Evolutionary conservation across 208 protist species (phyloP).

Genomic region (Trichomonas vaginalis): DNA sequence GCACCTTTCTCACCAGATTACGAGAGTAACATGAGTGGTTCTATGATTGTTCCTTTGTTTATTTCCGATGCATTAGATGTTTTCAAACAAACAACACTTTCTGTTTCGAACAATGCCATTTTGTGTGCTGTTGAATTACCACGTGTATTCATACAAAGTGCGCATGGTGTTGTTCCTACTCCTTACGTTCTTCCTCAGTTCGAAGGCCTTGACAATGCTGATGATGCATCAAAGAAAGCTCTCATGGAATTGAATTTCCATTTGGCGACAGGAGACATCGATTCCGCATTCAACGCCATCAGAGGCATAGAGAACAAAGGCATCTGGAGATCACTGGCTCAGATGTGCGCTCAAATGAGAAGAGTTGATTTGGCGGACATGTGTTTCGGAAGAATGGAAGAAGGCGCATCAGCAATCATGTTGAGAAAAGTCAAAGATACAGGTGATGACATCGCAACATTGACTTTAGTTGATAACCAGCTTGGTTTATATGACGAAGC

Average conservation of each 20-base stretch:
- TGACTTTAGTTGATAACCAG: not conserved
- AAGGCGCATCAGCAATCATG: not conserved
- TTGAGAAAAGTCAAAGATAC: not conserved
- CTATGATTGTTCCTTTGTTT: not conserved
- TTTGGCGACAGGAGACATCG: not conserved
- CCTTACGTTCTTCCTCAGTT: not conserved
- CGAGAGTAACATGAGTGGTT: not conserved
- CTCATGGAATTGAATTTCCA: not conserved
- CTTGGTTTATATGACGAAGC: not conserved
- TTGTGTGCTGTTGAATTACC: not conserved
- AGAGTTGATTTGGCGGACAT: not conserved
- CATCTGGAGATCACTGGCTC: not conserved
- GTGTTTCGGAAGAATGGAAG: conserved; percentile 4
- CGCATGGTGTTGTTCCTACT: not conserved
- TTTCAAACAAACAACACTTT: not conserved
- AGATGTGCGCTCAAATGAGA: not conserved
- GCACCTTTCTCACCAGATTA: not conserved
- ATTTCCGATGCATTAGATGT: not conserved
- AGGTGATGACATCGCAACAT: not conserved
- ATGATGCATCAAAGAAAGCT: not conserved
- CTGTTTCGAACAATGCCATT: not conserved
- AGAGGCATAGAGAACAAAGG: not conserved
- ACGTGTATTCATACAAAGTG: not conserved
- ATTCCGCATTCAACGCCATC: not conserved
- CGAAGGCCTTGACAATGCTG: not conserved